Percentiles rank a stretch among this genome's conserved stretches.
These are phyloP conservation scores for Ambrosia hybrid DNA, from an alignment of 140 eudicot species.

Conservation along the genomic window DNA sequence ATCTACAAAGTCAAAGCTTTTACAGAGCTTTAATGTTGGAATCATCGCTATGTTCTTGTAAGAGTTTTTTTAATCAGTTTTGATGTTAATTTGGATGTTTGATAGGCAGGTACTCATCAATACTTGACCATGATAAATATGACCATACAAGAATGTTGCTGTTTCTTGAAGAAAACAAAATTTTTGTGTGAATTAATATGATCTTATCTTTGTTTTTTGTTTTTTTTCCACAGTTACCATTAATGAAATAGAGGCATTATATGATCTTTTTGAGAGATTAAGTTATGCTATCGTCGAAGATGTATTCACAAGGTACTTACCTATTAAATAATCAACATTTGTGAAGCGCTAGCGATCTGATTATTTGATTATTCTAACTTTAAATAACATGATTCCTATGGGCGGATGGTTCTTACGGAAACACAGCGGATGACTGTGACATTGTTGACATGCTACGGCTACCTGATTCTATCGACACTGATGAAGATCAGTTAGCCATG, in stretches of 20 bases:
- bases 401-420: too few species aligned
- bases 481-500: constrained; percentile 71
- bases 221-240: constrained; percentile 60
- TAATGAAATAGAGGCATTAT: constrained; percentile 73
- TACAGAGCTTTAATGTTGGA: too few species aligned
- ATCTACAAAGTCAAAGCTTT: too few species aligned
- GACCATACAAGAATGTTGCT: constrained; percentile 45
- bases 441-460: constrained; percentile 61
- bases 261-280: constrained; percentile 50
- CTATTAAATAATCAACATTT: neutral
- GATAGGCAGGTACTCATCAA: constrained; percentile 21
- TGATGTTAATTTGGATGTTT: neutral
- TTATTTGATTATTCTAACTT: neutral
- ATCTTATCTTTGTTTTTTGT: neutral
- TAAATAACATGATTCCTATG: neutral
- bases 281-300: constrained; percentile 66
- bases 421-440: constrained; percentile 49
- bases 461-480: constrained; percentile 77
- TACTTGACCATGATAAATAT: constrained; percentile 24
- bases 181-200: constrained; percentile 5
- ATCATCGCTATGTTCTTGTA: too few species aligned
- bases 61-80: neutral
- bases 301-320: constrained; percentile 60
- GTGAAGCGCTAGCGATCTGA: neutral
- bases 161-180: constrained; percentile 39